These are phyloP conservation scores for Diaporthe vaccinii DNA, from an alignment of 2,329 filamentous ascomycete species.

Conservation along the genomic window DNA sequence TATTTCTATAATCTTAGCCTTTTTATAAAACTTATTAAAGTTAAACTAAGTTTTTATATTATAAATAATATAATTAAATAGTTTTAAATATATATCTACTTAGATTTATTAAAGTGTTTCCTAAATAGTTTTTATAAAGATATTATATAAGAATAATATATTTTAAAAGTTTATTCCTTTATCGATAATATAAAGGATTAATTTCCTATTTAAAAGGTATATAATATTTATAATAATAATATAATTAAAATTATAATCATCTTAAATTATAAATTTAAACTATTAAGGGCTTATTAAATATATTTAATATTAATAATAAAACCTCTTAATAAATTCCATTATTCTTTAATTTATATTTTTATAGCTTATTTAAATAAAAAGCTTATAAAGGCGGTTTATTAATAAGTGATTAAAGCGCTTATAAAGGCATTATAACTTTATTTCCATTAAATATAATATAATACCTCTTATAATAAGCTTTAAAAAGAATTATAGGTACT, in stretches of 20 bases:
- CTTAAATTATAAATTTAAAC: background rate
- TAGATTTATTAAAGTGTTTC: background rate
- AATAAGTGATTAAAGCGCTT: too few relatives aligned
- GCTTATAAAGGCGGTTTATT: too few relatives aligned
- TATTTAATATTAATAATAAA: too few relatives aligned
- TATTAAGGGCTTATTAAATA: too few relatives aligned
- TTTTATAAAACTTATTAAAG: background rate
- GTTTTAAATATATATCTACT: background rate
- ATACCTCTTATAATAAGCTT: too few relatives aligned
- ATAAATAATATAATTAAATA: constrained; percentile 2
- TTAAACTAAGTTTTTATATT: background rate
- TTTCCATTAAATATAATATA: too few relatives aligned
- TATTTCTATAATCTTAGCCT: background rate
- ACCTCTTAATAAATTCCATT: too few relatives aligned
- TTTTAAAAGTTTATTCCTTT: background rate
- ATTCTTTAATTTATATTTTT: too few relatives aligned
- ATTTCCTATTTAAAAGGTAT: background rate
- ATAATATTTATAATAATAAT: background rate
- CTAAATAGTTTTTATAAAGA: background rate
- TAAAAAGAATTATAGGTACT: too few relatives aligned
- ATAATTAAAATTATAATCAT: background rate
- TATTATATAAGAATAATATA: background rate
- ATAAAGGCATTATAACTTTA: too few relatives aligned
- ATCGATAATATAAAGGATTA: background rate
- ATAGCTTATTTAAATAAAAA: too few relatives aligned